phyloP scores from a whole-genome alignment of 2,329 filamentous ascomycete genomes.

The Calonectria ilicicola region DNA sequence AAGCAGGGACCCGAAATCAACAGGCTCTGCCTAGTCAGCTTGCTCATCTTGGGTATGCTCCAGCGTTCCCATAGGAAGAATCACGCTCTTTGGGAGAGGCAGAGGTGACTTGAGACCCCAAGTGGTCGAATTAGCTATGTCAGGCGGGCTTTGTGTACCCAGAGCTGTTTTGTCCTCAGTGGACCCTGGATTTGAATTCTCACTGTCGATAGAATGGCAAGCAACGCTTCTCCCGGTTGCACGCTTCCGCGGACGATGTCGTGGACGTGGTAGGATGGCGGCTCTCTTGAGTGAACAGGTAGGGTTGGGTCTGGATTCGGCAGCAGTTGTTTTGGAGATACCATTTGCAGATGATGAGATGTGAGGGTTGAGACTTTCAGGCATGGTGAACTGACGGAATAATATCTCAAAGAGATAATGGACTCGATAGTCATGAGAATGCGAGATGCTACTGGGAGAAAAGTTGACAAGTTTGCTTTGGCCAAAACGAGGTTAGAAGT shows the following conservation, averaged over 20 bases:
- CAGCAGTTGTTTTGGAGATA: conserved; percentile 7
- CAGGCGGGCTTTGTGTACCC: background rate
- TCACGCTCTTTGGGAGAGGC: conserved; percentile 21
- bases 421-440: background rate
- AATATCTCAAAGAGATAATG: background rate
- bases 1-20: conserved; percentile 5
- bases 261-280: conserved; percentile 4
- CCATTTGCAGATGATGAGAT: conserved; percentile 19
- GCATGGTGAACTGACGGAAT: conserved; percentile 29
- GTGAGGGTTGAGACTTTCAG: conserved; percentile 29
- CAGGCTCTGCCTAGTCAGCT: conserved; percentile 20
- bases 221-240: background rate
- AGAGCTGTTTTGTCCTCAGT: conserved; percentile 13
- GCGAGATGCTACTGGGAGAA: background rate
- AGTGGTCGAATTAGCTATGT: conserved; percentile 17
- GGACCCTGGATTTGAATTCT: conserved; percentile 24
- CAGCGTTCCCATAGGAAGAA: conserved; percentile 3
- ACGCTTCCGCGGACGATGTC: background rate
- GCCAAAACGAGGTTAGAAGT: background rate
- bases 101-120: conserved; percentile 26
- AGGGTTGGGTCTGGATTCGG: conserved; percentile 3
- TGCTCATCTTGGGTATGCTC: conserved; percentile 26
- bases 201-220: background rate
- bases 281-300: conserved; percentile 18
- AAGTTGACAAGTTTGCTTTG: background rate